Evolutionary conservation across 805 yeast species (phyloP).

Genomic region (Yarrowia osloensis): DNA sequence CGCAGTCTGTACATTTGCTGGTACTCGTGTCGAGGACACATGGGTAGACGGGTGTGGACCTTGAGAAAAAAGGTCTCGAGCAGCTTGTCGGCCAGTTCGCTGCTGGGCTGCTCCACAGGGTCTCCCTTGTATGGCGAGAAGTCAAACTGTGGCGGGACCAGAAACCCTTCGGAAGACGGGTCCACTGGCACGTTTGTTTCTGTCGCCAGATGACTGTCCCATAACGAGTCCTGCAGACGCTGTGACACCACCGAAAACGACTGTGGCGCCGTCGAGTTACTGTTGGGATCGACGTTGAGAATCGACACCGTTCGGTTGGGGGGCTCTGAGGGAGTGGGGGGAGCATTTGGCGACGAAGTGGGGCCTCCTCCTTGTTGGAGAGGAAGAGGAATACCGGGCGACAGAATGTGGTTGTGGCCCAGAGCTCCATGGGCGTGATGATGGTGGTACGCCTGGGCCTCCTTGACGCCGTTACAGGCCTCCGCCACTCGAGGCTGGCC

Average conservation of each 20-base stretch:
- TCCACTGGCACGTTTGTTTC: slow-evolving; percentile 10
- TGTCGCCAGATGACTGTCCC: slow-evolving; percentile 32
- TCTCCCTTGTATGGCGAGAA: slow-evolving; percentile 33
- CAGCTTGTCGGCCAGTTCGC: slow-evolving; percentile 32
- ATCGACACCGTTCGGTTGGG: slow-evolving; percentile 34
- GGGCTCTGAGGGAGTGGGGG: neutral
- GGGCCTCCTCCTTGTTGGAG: neutral
- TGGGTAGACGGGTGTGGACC: slow-evolving; percentile 35
- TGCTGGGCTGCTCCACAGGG: slow-evolving; percentile 34
- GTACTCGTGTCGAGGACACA: slow-evolving; percentile 34
- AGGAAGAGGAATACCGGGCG: slow-evolving; percentile 14
- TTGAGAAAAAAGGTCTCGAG: slow-evolving; percentile 33
- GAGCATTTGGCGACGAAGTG: neutral
- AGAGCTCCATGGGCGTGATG: neutral
- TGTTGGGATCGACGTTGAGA: slow-evolving; percentile 35
- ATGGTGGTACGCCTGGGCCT: neutral
- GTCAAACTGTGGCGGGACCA: slow-evolving; percentile 25
- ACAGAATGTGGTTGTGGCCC: neutral
- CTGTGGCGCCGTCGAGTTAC: slow-evolving; percentile 36
- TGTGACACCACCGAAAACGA: slow-evolving; percentile 40
- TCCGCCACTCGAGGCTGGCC: neutral
- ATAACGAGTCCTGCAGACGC: slow-evolving; percentile 36
- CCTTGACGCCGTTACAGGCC: neutral
- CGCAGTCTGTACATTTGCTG: slow-evolving; percentile 33
- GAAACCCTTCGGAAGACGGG: slow-evolving; percentile 14